Percentiles rank a stretch among this genome's conserved stretches.
phyloP scores from a whole-genome alignment of 2,329 filamentous ascomycete genomes.

The Alternaria triticina region DNA sequence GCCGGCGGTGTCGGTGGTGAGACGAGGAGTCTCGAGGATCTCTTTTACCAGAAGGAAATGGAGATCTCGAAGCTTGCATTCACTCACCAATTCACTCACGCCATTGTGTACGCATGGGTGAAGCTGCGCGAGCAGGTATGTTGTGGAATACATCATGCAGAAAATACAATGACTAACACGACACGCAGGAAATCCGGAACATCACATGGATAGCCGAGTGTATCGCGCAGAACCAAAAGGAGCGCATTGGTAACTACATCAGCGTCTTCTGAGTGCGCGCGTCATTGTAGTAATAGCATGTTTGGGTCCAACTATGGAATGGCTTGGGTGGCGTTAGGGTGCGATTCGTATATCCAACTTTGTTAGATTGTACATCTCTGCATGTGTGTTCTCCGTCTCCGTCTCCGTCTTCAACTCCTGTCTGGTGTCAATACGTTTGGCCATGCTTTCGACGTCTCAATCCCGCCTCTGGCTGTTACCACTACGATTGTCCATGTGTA shows the following conservation, averaged over 20 bases:
- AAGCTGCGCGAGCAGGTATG: conserved; percentile 95
- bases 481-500: background rate
- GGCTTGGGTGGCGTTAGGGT: conserved; percentile 36
- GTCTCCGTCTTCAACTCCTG: background rate
- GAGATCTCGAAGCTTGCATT: conserved; percentile 95
- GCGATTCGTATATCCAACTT: conserved; percentile 40
- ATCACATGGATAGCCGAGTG: conserved; percentile 99
- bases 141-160: conserved; percentile 7
- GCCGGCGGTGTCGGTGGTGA: conserved; percentile 78
- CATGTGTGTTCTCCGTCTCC: background rate
- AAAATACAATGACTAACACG: conserved; percentile 17
- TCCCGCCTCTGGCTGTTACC: background rate
- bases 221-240: conserved; percentile 99
- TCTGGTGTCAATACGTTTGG: background rate
- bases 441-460: background rate
- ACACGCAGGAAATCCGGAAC: conserved; percentile 88
- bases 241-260: conserved; percentile 98
- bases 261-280: conserved; percentile 72
- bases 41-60: conserved; percentile 99
- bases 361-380: conserved; percentile 26
- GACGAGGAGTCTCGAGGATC: conserved; percentile 89
- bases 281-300: conserved; percentile 33
- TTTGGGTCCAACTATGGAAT: conserved; percentile 34
- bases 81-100: conserved; percentile 92
- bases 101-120: conserved; percentile 96